phyloP scores from a whole-genome alignment of 805 yeast genomes.

The Wickerhamomyces subpelliculosus region DNA sequence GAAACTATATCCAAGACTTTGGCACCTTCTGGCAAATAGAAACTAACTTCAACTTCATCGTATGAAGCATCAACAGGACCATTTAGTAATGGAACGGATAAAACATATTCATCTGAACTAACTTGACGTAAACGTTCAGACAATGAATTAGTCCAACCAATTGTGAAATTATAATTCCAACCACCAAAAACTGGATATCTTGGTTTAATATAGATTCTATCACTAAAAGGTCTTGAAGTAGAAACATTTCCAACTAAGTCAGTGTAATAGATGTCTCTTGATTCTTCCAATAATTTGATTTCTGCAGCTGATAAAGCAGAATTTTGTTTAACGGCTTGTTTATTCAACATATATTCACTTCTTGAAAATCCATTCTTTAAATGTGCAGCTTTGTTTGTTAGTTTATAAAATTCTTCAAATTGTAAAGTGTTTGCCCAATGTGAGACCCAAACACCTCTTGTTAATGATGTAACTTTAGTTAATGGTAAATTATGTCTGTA shows the following conservation, averaged over 20 bases:
- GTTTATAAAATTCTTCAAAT: conserved; percentile 80
- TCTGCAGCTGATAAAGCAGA: conserved; percentile 59
- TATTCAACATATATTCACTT: conserved; percentile 63
- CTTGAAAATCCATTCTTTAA: conserved; percentile 72
- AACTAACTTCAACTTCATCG: conserved; percentile 47
- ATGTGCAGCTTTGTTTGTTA: conserved; percentile 68
- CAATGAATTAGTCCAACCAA: conserved; percentile 81
- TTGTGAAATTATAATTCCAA: conserved; percentile 91
- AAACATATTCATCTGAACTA: conserved; percentile 36
- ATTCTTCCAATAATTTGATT: conserved; percentile 42
- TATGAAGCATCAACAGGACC: conserved; percentile 70
- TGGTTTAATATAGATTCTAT: conserved; percentile 58
- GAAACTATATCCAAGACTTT: conserved; percentile 46
- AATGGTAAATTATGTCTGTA: conserved; percentile 65
- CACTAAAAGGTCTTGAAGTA: conserved; percentile 43
- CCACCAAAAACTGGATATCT: conserved; percentile 95
- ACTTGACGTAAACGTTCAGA: conserved; percentile 41
- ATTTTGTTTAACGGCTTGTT: conserved; percentile 38
- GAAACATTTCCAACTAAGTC: conserved; percentile 94
- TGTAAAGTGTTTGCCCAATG: conserved; percentile 70
- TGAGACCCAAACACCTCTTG: conserved; percentile 83
- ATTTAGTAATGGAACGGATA: conserved; percentile 64
- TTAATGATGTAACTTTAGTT: conserved; percentile 48
- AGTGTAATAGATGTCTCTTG: conserved; percentile 68
- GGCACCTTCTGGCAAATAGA: conserved; percentile 88